phyloP scores from a whole-genome alignment of 441 rosid genomes.

The Pelargonium fulgidum region DNA sequence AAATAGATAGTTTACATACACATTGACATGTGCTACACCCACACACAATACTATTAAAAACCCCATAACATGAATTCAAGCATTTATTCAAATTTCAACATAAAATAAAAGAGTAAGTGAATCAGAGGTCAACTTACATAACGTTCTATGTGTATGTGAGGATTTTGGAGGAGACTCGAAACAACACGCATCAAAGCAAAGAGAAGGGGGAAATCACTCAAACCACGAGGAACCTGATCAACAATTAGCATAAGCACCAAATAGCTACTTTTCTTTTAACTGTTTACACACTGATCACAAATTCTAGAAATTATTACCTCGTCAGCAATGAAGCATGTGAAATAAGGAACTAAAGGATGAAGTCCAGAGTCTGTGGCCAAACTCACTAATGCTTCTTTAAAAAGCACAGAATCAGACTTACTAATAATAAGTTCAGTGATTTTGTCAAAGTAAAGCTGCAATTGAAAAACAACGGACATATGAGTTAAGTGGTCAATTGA shows the following conservation, averaged over 20 bases:
- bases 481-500: background rate
- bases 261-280: slow-evolving; percentile 7
- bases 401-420: slow-evolving; percentile 59
- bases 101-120: slow-evolving; percentile 10
- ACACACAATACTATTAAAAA: slow-evolving; percentile 5
- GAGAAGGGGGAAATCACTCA: slow-evolving; percentile 66
- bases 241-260: slow-evolving; percentile 17
- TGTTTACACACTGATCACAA: background rate
- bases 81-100: background rate
- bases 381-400: slow-evolving; percentile 83
- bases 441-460: slow-evolving; percentile 90
- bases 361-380: slow-evolving; percentile 90
- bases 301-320: slow-evolving; percentile 52
- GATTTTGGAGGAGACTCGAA: slow-evolving; percentile 71
- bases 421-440: slow-evolving; percentile 75
- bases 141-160: slow-evolving; percentile 82
- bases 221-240: slow-evolving; percentile 79
- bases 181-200: slow-evolving; percentile 89
- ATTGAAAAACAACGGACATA: slow-evolving; percentile 15
- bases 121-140: slow-evolving; percentile 56
- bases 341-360: slow-evolving; percentile 94
- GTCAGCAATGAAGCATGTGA: slow-evolving; percentile 76
- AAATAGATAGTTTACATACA: slow-evolving; percentile 1
- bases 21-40: background rate
- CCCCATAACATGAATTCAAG: background rate